Base-by-base conservation (phyloP, 345 rosid genomes). In the Excoecaria cochinchinensis region DNA sequence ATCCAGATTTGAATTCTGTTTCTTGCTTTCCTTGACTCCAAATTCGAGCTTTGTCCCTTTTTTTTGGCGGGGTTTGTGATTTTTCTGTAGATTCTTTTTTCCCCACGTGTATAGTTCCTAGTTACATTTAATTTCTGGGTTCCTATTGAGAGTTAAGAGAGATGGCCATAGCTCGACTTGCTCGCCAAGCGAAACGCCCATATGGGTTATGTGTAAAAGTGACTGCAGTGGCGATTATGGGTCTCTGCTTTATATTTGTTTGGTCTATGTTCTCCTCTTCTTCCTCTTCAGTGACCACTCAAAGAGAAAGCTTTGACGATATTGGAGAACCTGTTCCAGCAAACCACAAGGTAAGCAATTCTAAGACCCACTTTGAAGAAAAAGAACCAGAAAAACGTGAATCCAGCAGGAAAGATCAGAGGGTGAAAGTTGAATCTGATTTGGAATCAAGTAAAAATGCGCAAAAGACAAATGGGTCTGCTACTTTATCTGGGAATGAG, bases 231-330 rank as follows among this genome's bases (percentile, higher is more conserved):
- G 94, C 87, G 36, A 82, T 92, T 55, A 77, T 90, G 83, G 97
- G 97, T 74, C 90, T 95, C 60, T 91, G 99, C 76, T 95, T 95
- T 78, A 84, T 91, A 31, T 84, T 92, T 73, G 81, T 90, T 71
- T 92, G 99, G 99, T 89, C 91, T 0, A 78, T 90, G 76, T 88
- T 89, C 68, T 88, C 92, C 60, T 82, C 90, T 72, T 79, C 99
- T 74, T 89, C 90, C 44, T 81, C 89, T 70, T 91, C 92, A 40
- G 82, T 87, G 3, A 85, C 88, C 76, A 83, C 73, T 78, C 93
- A 86, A 65, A 90, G 95, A 66, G 90, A 91, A 71, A 95, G 92
- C 87, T 95, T 95, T 70, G 97, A 90, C 38, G 99, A 95, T 64
- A 89, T 95, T n/a, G 84, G 88, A 72, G 94, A 91, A 78, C 97